Evolutionary conservation across 176 grass and related monocot genomes (phyloP).

Genomic region (Musa itinerans): DNA sequence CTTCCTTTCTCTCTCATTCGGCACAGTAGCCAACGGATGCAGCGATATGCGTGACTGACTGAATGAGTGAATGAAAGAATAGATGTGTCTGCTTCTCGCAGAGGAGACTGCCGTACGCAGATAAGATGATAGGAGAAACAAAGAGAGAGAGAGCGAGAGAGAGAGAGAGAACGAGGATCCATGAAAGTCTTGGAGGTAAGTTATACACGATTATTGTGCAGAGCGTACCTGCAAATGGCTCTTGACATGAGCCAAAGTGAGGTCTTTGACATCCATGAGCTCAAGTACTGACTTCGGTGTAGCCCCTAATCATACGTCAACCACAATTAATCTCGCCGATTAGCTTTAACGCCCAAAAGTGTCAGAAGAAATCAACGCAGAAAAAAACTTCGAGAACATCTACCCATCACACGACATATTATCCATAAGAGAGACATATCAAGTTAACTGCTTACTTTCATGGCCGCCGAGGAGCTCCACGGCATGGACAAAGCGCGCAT

Average conservation of each 20-base stretch:
- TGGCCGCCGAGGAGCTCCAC: constrained; percentile 96
- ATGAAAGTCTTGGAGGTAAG: background rate
- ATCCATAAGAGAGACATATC: no score
- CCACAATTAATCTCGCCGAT: background rate
- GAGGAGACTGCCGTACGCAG: constrained; percentile 6
- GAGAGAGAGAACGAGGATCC: background rate
- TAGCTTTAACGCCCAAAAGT: no score
- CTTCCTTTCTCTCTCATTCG: constrained; percentile 18
- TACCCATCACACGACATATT: no score
- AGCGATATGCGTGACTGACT: constrained; percentile 2
- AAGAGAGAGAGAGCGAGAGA: background rate
- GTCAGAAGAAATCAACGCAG: no score
- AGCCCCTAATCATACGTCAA: constrained; percentile 34
- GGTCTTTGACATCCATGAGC: constrained; percentile 99
- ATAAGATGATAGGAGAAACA: constrained; percentile 1
- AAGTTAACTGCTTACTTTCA: constrained; percentile 49
- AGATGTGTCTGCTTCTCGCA: constrained; percentile 14
- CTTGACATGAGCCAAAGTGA: constrained; percentile 99
- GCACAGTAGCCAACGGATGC: constrained; percentile 38
- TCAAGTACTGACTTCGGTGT: constrained; percentile 98
- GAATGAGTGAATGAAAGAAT: constrained; percentile 10
- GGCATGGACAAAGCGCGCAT: constrained; percentile 88
- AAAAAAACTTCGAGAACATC: no score
- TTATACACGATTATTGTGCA: background rate
- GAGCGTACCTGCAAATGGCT: constrained; percentile 94